Conservation (phyloP, 495 filamentous ascomycete genomes). For the Collariella sp. region DNA sequence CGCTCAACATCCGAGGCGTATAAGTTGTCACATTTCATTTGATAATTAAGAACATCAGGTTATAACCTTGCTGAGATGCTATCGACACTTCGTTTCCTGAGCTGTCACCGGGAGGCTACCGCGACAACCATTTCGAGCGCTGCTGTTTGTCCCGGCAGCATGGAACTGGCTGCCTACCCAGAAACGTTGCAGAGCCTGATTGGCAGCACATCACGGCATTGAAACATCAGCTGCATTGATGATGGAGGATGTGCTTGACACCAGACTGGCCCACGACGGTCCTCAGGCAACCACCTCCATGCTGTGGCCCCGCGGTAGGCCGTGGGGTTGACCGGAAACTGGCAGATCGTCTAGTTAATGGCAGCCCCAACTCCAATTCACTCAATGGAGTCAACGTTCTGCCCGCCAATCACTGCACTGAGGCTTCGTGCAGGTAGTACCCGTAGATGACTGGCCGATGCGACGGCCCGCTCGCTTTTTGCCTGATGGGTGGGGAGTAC, state of each 20-base stretch:
- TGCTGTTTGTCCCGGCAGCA: background rate
- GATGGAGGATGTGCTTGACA: background rate
- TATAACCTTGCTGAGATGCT: background rate
- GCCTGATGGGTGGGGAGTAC: background rate
- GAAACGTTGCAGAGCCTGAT: constrained; percentile 9
- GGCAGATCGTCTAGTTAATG: background rate
- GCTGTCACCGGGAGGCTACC: background rate
- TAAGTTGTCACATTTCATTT: no score
- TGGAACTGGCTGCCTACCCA: constrained; percentile 1
- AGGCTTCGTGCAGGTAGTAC: constrained; percentile 8
- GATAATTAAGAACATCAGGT: background rate
- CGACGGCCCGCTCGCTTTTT: background rate
- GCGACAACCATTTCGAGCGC: background rate
- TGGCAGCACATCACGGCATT: background rate
- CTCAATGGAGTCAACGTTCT: no score
- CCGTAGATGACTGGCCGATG: background rate
- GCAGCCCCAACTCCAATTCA: background rate
- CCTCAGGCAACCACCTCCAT: background rate
- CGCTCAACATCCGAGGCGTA: background rate
- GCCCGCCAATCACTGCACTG: constrained; percentile 8
- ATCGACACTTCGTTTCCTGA: background rate
- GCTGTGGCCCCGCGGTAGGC: background rate
- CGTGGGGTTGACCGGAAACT: background rate
- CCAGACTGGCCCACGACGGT: background rate
- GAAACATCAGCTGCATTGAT: background rate